A percentile compares a stretch with the other conserved stretches of the same genome.
These are phyloP conservation scores for Akanthomyces dipterigenus DNA, from an alignment of 2,329 filamentous ascomycete genomes.

Conservation along the genomic window DNA sequence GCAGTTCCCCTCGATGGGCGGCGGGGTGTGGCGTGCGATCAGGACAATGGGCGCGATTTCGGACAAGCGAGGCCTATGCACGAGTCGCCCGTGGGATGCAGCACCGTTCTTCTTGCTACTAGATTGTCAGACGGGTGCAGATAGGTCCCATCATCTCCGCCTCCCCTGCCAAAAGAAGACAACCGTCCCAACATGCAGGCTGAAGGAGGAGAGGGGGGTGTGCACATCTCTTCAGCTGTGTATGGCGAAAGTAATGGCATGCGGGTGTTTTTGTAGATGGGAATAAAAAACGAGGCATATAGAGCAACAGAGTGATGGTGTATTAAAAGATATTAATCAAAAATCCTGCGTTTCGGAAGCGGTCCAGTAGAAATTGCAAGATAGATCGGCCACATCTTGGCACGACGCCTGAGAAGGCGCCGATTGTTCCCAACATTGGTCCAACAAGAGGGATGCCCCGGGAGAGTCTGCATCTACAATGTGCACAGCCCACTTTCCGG, in stretches of 20 bases:
- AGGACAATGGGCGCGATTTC: neutral
- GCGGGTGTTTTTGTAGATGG: neutral
- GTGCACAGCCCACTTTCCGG: neutral
- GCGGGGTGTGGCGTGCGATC: neutral
- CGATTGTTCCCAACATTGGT: constrained; percentile 4
- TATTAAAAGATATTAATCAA: neutral
- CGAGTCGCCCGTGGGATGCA: neutral
- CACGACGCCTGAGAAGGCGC: neutral
- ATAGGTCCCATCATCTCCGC: neutral
- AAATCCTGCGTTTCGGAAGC: neutral
- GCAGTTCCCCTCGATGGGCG: neutral
- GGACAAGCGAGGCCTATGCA: neutral
- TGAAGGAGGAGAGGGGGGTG: neutral
- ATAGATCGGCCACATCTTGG: neutral
- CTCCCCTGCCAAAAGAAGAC: neutral
- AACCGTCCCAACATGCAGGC: neutral
- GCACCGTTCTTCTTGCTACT: neutral
- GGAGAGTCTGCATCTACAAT: neutral
- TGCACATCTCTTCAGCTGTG: neutral
- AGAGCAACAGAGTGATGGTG: neutral
- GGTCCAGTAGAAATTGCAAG: constrained; percentile 2
- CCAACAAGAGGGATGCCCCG: neutral
- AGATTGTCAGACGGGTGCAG: neutral
- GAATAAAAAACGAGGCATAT: neutral
- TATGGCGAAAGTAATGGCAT: neutral